Percentiles rank a stretch among this genome's conserved stretches.
phyloP scores from a whole-genome alignment of 805 yeast genomes.

The Sugiyamaella floridensis region DNA sequence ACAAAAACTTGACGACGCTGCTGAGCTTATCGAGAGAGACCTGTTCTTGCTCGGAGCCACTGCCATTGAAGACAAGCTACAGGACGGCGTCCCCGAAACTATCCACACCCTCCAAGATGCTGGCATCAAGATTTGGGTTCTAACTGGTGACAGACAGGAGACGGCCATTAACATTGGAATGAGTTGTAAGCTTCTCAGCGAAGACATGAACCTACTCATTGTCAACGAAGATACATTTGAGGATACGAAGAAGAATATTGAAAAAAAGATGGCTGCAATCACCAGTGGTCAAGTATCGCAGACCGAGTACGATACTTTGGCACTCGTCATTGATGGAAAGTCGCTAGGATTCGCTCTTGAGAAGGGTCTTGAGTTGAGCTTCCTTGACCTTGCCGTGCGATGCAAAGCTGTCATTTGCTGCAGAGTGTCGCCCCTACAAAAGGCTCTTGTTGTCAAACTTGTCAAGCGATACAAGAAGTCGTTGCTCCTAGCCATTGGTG shows the following conservation, averaged over 20 bases:
- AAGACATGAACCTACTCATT: slow-evolving; percentile 89
- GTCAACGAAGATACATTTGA: slow-evolving; percentile 80
- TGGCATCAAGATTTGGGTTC: slow-evolving; percentile 94
- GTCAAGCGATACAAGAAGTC: slow-evolving; percentile 73
- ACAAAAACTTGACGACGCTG: slow-evolving; percentile 75
- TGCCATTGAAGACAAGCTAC: slow-evolving; percentile 95
- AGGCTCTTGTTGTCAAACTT: slow-evolving; percentile 91
- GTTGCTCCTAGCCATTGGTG: slow-evolving; percentile 88
- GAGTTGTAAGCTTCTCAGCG: slow-evolving; percentile 91
- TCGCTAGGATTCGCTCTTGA: slow-evolving; percentile 84
- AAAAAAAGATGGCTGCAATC: slow-evolving; percentile 70
- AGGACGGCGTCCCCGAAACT: slow-evolving; percentile 98
- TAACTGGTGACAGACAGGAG: slow-evolving; percentile 98
- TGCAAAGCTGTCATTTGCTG: slow-evolving; percentile 98
- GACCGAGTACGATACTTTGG: slow-evolving; percentile 71
- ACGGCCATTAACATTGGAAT: slow-evolving; percentile 98
- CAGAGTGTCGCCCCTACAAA: slow-evolving; percentile 95
- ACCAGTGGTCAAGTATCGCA: slow-evolving; percentile 20
- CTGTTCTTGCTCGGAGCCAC: slow-evolving; percentile 88
- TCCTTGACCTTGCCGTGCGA: slow-evolving; percentile 70
- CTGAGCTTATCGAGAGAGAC: slow-evolving; percentile 78
- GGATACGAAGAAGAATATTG: slow-evolving; percentile 66
- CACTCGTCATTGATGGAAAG: slow-evolving; percentile 89
- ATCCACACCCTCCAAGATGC: slow-evolving; percentile 93
- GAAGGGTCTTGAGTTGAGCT: slow-evolving; percentile 64